Evolutionary conservation across 768 basidiomycete species (phyloP).

Genomic region (Kondoa malvinella): DNA sequence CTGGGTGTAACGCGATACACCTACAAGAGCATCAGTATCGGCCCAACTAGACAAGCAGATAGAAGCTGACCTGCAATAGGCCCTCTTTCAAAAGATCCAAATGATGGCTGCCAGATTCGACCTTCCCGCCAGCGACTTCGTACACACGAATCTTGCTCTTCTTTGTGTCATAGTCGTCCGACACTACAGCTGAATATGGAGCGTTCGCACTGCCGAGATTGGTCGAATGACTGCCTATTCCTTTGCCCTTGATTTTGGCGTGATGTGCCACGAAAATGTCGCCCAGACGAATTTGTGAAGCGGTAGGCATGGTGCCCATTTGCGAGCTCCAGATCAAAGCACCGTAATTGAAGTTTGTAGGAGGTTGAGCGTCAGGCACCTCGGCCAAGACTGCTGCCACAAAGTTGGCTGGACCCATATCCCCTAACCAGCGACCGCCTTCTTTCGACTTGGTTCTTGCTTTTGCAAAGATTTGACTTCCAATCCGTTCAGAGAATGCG

Average conservation of each 20-base stretch:
- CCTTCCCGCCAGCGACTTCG: not conserved
- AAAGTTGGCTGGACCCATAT: not conserved
- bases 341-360: not conserved
- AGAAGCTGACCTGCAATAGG: not conserved
- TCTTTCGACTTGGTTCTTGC: slow-evolving; percentile 1
- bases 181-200: not conserved
- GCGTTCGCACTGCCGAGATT: not conserved
- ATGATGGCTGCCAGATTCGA: slow-evolving; percentile 2
- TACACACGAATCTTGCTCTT: not conserved
- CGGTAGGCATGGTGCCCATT: not conserved
- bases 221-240: not conserved
- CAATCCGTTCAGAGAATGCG: not conserved
- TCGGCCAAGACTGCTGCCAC: not conserved
- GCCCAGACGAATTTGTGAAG: not conserved
- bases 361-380: not conserved
- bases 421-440: not conserved
- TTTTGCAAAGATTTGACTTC: slow-evolving; percentile 5
- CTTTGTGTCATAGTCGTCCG: slow-evolving; percentile 4
- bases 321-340: not conserved
- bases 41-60: too few species aligned
- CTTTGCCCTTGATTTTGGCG: slow-evolving; percentile 3
- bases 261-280: slow-evolving; percentile 1
- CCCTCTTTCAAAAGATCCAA: slow-evolving; percentile 5
- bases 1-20: too few species aligned
- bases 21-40: too few species aligned